These are phyloP conservation scores for Tricholoma hemisulphureum DNA, from an alignment of 768 basidiomycete genomes.

Conservation along the genomic window DNA sequence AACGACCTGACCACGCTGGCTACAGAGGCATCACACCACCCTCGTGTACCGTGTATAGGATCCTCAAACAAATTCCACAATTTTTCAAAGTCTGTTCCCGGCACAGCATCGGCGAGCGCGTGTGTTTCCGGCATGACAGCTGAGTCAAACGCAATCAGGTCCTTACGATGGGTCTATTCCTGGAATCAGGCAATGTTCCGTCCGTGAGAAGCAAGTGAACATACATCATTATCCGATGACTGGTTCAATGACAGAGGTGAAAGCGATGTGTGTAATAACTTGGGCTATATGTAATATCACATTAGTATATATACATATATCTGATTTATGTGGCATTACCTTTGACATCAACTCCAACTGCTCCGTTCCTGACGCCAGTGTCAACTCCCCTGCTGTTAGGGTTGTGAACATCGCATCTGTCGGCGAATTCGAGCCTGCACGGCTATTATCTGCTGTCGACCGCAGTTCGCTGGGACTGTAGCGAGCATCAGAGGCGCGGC, in stretches of 20 bases:
- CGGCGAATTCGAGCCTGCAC: slow-evolving; percentile 20
- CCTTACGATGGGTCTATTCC: slow-evolving; percentile 35
- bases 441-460: slow-evolving; percentile 34
- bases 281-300: not conserved
- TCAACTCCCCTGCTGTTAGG: slow-evolving; percentile 45
- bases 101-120: slow-evolving; percentile 2
- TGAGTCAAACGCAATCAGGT: slow-evolving; percentile 75
- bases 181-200: not conserved
- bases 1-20: slow-evolving; percentile 54
- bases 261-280: not conserved
- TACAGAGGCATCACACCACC: slow-evolving; percentile 65
- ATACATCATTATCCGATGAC: not conserved
- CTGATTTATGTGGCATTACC: slow-evolving; percentile 9
- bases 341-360: slow-evolving; percentile 28
- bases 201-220: not conserved
- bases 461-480: slow-evolving; percentile 39
- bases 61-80: slow-evolving; percentile 56
- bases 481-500: slow-evolving; percentile 29
- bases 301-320: not conserved
- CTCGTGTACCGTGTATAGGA: slow-evolving; percentile 42
- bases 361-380: slow-evolving; percentile 36
- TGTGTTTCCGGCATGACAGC: slow-evolving; percentile 48
- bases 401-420: slow-evolving; percentile 24
- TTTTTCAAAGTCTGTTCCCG: slow-evolving; percentile 46
- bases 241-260: not conserved